Evolutionary conservation across 75 land plant species (phyloP).

Genomic region (Azolla pinnata): DNA sequence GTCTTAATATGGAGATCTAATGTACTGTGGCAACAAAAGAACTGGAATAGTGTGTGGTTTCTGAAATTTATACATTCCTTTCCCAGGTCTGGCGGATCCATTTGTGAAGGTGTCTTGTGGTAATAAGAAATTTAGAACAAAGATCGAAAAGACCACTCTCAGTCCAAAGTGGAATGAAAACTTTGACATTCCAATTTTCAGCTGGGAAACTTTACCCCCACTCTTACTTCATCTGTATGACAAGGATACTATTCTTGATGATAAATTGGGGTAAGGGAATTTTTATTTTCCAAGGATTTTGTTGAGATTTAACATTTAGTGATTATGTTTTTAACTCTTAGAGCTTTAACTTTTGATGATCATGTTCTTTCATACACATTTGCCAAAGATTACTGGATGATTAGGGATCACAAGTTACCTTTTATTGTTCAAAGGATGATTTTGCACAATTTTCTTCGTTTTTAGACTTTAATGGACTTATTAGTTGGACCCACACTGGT

Average conservation of each 20-base stretch:
- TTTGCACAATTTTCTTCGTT: no score
- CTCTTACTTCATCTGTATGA: slow-evolving; percentile 68
- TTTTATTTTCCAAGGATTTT: neutral
- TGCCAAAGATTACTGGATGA: neutral
- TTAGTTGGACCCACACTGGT: no score
- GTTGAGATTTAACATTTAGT: no score
- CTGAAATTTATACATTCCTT: neutral
- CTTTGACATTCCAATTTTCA: slow-evolving; percentile 59
- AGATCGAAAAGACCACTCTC: slow-evolving; percentile 70
- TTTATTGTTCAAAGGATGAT: no score
- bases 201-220: slow-evolving; percentile 67
- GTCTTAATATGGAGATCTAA: no score
- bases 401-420: no score
- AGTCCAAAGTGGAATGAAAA: slow-evolving; percentile 85
- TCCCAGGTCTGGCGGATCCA: slow-evolving; percentile 81
- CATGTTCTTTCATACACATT: slow-evolving; percentile 3
- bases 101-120: slow-evolving; percentile 72
- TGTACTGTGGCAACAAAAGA: no score
- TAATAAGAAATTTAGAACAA: slow-evolving; percentile 48
- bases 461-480: no score
- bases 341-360: neutral
- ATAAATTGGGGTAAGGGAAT: slow-evolving; percentile 62
- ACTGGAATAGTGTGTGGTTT: neutral
- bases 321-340: no score
- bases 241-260: slow-evolving; percentile 72